Percentiles rank a stretch among this genome's conserved stretches.
Evolutionary conservation across 176 grass and related monocot species (phyloP).

Genomic region (Hyparrhenia diplandra): DNA sequence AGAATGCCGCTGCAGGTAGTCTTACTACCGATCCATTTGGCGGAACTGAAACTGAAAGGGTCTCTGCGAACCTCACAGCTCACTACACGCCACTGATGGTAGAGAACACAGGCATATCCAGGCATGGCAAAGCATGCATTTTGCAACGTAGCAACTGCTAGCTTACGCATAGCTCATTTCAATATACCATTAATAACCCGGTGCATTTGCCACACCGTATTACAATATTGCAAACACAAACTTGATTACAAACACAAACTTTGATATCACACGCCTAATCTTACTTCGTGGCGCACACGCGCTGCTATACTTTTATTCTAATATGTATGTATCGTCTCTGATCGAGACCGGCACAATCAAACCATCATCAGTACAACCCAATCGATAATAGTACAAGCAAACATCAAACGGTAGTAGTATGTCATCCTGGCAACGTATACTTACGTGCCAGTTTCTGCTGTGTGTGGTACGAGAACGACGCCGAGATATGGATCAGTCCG

Average conservation of each 20-base stretch:
- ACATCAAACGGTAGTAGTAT: neutral
- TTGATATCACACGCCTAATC: neutral
- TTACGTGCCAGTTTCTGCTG: neutral
- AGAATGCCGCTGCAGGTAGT: no score
- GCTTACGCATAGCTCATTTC: conserved; percentile 1
- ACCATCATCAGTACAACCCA: neutral
- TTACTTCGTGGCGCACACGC: neutral
- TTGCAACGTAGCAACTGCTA: neutral
- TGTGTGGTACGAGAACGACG: neutral
- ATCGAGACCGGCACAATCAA: neutral
- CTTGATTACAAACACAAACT: neutral
- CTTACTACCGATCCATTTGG: no score
- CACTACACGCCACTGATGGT: no score
- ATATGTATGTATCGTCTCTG: neutral
- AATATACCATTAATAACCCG: neutral
- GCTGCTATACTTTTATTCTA: conserved; percentile 9
- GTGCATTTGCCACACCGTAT: neutral
- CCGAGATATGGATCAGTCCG: neutral
- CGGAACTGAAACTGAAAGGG: no score
- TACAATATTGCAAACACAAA: neutral
- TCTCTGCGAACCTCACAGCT: no score
- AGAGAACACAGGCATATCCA: neutral
- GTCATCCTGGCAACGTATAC: neutral
- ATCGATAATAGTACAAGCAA: neutral
- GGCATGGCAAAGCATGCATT: neutral